Conservation (phyloP, 148 eudicot genomes). For the Rhododendron kiyosumense region DNA sequence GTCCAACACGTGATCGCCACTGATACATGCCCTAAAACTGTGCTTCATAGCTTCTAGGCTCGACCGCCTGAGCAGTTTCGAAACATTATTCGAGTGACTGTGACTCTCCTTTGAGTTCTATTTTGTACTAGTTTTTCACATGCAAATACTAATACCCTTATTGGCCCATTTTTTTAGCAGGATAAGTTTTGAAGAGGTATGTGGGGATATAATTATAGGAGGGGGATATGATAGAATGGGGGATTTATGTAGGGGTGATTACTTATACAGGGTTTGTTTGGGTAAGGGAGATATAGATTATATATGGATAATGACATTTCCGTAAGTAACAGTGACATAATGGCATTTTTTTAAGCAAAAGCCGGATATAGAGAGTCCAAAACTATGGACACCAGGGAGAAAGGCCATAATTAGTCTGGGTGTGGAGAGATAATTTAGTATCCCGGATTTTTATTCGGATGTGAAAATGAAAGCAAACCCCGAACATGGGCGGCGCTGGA, state of each 20-base stretch:
- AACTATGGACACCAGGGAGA: neutral
- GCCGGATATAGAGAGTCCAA: neutral
- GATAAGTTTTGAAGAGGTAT: neutral
- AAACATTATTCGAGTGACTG: neutral
- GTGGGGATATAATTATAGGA: neutral
- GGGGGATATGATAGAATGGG: neutral
- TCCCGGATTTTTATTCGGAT: too few species aligned
- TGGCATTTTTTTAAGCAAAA: neutral
- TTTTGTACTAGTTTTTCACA: neutral
- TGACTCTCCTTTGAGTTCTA: neutral
- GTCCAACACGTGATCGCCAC: neutral
- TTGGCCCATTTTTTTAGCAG: neutral
- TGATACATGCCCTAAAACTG: neutral
- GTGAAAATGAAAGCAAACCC: neutral
- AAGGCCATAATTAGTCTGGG: neutral
- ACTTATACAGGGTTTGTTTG: neutral
- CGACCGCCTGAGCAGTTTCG: neutral
- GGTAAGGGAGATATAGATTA: neutral
- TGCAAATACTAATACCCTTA: neutral
- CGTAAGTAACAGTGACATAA: neutral
- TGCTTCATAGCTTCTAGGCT: neutral
- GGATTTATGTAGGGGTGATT: neutral
- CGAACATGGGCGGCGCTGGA: neutral
- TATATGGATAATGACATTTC: neutral
- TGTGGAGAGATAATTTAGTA: too few species aligned